phyloP scores from a whole-genome alignment of 306 rosid genomes.

The Morella rubra region DNA sequence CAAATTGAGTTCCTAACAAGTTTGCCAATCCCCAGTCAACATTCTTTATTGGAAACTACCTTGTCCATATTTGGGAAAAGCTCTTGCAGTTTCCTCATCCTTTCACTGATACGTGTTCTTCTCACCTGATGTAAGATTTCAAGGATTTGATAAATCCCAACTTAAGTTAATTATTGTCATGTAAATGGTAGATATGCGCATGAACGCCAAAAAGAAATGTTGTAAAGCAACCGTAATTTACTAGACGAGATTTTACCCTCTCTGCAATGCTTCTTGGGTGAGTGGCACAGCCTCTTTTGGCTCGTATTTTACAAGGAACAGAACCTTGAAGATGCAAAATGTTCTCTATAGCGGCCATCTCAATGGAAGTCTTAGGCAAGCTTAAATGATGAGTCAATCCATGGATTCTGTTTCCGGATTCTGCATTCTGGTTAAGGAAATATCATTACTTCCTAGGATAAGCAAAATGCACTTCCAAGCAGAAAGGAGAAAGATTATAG shows the following conservation, averaged over 20 bases:
- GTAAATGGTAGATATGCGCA: neutral
- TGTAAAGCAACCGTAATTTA: neutral
- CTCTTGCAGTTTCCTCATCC: constrained; percentile 75
- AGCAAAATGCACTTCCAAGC: constrained; percentile 6
- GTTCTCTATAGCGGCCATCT: constrained; percentile 50
- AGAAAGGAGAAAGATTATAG: neutral
- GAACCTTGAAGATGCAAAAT: constrained; percentile 57
- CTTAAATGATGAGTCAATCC: constrained; percentile 73
- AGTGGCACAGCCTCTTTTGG: constrained; percentile 92
- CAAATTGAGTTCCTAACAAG: neutral
- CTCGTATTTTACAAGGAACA: constrained; percentile 74
- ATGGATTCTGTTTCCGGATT: constrained; percentile 34
- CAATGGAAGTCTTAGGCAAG: constrained; percentile 52
- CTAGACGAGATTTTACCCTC: constrained; percentile 52
- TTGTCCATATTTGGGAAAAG: constrained; percentile 84
- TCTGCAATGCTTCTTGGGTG: constrained; percentile 98
- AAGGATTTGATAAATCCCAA: neutral
- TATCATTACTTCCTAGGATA: constrained; percentile 8
- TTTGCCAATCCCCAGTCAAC: neutral
- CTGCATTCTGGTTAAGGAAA: constrained; percentile 37
- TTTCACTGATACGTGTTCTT: constrained; percentile 81
- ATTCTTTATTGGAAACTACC: constrained; percentile 37
- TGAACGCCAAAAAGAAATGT: neutral
- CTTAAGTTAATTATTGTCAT: constrained; percentile 6
- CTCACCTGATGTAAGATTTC: constrained; percentile 47